Evolutionary conservation across 1,284 basidiomycete genomes (phyloP).

Genomic region (Leccinum huronense): DNA sequence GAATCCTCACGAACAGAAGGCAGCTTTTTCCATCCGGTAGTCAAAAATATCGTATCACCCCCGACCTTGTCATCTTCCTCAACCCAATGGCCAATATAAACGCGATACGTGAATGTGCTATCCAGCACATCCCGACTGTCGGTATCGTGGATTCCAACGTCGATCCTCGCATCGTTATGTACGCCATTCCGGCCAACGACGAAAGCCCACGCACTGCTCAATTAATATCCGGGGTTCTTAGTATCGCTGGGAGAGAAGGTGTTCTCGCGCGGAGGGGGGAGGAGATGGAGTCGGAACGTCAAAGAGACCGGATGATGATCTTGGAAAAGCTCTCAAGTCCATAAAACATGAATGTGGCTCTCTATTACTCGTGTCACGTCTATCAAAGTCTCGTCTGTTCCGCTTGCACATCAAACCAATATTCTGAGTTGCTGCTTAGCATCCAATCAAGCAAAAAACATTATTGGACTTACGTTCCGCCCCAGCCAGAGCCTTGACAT

Average conservation of each 20-base stretch:
- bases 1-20: constrained; percentile 88
- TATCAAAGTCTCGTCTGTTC: constrained; percentile 37
- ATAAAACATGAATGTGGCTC: constrained; percentile 28
- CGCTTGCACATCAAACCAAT: constrained; percentile 66
- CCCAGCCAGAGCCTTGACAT: constrained; percentile 79
- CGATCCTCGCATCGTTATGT: constrained; percentile 96
- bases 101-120: constrained; percentile 84
- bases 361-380: constrained; percentile 25
- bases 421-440: constrained; percentile 43
- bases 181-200: constrained; percentile 98
- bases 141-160: constrained; percentile 94
- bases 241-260: constrained; percentile 89
- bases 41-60: constrained; percentile 63
- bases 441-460: constrained; percentile 11
- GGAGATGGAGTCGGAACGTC: constrained; percentile 21
- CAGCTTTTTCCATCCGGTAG: constrained; percentile 71
- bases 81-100: constrained; percentile 84
- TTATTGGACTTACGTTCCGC: constrained; percentile 77
- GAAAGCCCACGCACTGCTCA: constrained; percentile 90
- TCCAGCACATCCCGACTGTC: constrained; percentile 82
- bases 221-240: constrained; percentile 86
- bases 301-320: constrained; percentile 31
- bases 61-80: constrained; percentile 87
- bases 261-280: constrained; percentile 39
- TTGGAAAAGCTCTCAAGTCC: constrained; percentile 29